A percentile compares a stretch with the other conserved stretches of the same genome.
phyloP scores from a whole-genome alignment of 371 early-diverging fungal genomes.

The Mortierella sp. region DNA sequence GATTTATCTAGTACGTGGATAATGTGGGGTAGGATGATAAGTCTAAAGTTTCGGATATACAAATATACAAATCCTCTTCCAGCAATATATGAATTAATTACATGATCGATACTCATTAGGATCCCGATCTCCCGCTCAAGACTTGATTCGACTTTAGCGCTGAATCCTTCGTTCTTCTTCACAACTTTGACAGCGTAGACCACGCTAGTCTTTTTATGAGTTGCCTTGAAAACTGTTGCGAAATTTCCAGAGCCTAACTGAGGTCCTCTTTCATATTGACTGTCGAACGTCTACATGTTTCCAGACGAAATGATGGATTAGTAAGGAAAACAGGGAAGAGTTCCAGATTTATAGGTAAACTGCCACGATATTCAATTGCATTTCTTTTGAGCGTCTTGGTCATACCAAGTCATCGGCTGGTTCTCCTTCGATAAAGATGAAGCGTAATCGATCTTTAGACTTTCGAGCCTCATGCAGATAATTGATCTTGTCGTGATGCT shows the following conservation, averaged over 20 bases:
- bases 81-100: slow-evolving; percentile 27
- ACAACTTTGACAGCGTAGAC: slow-evolving; percentile 78
- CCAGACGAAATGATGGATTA: slow-evolving; percentile 11
- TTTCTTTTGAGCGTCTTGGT: background rate
- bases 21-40: background rate
- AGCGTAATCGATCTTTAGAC: slow-evolving; percentile 49
- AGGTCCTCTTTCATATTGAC: slow-evolving; percentile 62
- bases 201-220: slow-evolving; percentile 58
- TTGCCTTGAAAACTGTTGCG: slow-evolving; percentile 71
- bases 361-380: slow-evolving; percentile 23
- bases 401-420: slow-evolving; percentile 31
- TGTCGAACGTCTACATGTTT: slow-evolving; percentile 64
- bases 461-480: slow-evolving; percentile 60
- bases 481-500: slow-evolving; percentile 74
- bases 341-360: slow-evolving; percentile 8
- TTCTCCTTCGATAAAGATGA: slow-evolving; percentile 50
- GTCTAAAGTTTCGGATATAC: background rate
- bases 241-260: slow-evolving; percentile 75
- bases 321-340: slow-evolving; percentile 22
- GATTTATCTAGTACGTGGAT: slow-evolving; percentile 57
- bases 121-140: slow-evolving; percentile 79
- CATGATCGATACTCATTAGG: slow-evolving; percentile 80
- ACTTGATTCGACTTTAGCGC: slow-evolving; percentile 69
- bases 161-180: slow-evolving; percentile 62
- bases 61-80: background rate